Base-by-base conservation (phyloP, 306 rosid species). In the Gleditsia sinensis region DNA sequence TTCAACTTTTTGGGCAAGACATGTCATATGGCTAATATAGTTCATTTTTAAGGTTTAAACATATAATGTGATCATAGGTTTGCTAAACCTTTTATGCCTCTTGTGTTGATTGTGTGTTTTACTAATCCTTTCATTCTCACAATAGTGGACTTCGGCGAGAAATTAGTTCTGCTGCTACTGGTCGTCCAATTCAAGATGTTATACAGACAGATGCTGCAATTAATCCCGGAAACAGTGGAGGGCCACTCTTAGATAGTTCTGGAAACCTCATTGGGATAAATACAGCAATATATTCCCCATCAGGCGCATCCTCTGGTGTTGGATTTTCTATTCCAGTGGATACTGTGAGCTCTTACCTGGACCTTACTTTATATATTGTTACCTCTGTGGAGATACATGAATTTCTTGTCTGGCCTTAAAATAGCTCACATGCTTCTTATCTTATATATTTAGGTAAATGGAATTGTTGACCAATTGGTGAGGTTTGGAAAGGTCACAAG, bases 201-300 rank as follows among this genome's bases (percentile, higher is more conserved):
- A 95, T 95, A 72, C 99, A 95, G 86, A 95, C 97, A n/a, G 99
- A 92, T 87, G 99, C 99, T 79, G 99, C 99, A 51, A 95, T 95
- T 81, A 95, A 95, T 79, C 99, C 99, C 2, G 99, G 99, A 24
- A 95, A 95, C 72, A 95, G 99, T 74, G 99, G 99, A 58, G 99
- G 99, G 13, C 99, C 99, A 50, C 99, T 95, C 71, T 88, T 95
- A 37, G 99, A 95, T 82, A 95, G 99, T 85, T 67, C 99, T 2
- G 99, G 98, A 59, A 95, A 75, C 77, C 98, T 95, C 71, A 95
- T 95, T 6, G 99, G 99, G 55, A 92, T 95, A 76, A 95, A 95
- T 75, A 95, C 98, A 12, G 99, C 99, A 7, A 92, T 95, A 83
- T 95, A 95, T 82, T 95, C 99, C 23, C 97, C 99, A 16, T 92